These are phyloP conservation scores for Combretum micranthum DNA, from an alignment of 345 rosid species.

Conservation along the genomic window DNA sequence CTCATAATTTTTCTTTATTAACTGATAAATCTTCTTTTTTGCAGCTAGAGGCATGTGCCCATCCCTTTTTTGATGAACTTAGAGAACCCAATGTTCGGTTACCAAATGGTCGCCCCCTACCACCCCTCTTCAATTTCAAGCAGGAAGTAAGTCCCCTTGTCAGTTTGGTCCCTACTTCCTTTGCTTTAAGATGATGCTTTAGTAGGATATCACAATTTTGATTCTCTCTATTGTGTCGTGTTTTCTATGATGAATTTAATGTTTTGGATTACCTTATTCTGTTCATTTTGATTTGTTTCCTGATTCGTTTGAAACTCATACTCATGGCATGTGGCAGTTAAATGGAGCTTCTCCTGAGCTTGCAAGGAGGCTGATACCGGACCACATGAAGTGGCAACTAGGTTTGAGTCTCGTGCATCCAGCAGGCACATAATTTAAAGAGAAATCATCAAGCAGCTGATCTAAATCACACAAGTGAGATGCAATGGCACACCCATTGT, in stretches of 20 bases:
- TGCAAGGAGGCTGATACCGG: constrained; percentile 81
- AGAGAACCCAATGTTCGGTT: constrained; percentile 55
- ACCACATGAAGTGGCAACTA: constrained; percentile 68
- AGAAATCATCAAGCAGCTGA: neutral
- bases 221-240: no score
- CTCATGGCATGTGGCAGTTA: constrained; percentile 34
- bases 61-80: constrained; percentile 64
- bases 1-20: neutral
- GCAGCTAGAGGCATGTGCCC: constrained; percentile 68
- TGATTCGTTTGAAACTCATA: no score
- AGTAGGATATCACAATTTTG: no score
- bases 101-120: constrained; percentile 50
- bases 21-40: neutral
- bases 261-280: no score
- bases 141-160: constrained; percentile 5
- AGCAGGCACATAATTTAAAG: constrained; percentile 46
- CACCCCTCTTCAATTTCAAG: constrained; percentile 59
- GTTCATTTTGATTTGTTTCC: no score
- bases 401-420: constrained; percentile 69
- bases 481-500: no score
- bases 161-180: no score
- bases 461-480: no score
- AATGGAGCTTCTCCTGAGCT: constrained; percentile 68
- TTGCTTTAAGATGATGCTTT: no score
- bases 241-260: no score